Evolutionary conservation across 2,329 filamentous ascomycete species (phyloP).

Genomic region (Albifimbria verrucaria): DNA sequence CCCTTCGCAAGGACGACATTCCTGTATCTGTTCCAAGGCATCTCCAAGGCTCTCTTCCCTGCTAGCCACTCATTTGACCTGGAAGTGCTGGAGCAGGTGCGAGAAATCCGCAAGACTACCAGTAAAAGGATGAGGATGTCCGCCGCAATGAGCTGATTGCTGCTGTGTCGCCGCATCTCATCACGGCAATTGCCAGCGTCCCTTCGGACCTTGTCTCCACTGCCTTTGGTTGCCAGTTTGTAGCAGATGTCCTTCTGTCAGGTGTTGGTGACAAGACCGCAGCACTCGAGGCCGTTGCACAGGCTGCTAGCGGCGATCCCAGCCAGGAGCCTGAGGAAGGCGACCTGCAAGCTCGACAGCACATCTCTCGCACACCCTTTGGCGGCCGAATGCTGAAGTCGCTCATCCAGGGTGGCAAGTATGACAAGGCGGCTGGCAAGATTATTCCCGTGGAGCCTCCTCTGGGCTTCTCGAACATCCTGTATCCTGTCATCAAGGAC

Average conservation of each 20-base stretch:
- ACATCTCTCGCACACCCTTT: slow-evolving; percentile 59
- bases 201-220: slow-evolving; percentile 68
- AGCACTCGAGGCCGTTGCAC: slow-evolving; percentile 69
- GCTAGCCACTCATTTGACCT: slow-evolving; percentile 62
- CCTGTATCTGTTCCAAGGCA: slow-evolving; percentile 75
- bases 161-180: slow-evolving; percentile 68
- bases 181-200: slow-evolving; percentile 68
- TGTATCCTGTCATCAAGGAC: slow-evolving; percentile 79
- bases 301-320: slow-evolving; percentile 57
- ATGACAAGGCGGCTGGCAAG: slow-evolving; percentile 69
- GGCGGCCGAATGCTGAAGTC: slow-evolving; percentile 87
- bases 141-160: slow-evolving; percentile 75
- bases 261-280: slow-evolving; percentile 71
- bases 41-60: slow-evolving; percentile 60
- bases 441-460: slow-evolving; percentile 71
- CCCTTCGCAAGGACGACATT: slow-evolving; percentile 64
- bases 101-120: slow-evolving; percentile 74
- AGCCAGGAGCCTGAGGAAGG: slow-evolving; percentile 37
- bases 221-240: slow-evolving; percentile 82
- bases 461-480: slow-evolving; percentile 72
- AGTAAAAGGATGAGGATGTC: slow-evolving; percentile 86
- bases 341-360: slow-evolving; percentile 37
- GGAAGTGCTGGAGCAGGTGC: slow-evolving; percentile 71
- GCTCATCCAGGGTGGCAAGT: slow-evolving; percentile 84
- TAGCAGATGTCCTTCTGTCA: slow-evolving; percentile 77